Conservation (phyloP, 108 stramenopile species). For the Craspedostauros australis region DNA sequence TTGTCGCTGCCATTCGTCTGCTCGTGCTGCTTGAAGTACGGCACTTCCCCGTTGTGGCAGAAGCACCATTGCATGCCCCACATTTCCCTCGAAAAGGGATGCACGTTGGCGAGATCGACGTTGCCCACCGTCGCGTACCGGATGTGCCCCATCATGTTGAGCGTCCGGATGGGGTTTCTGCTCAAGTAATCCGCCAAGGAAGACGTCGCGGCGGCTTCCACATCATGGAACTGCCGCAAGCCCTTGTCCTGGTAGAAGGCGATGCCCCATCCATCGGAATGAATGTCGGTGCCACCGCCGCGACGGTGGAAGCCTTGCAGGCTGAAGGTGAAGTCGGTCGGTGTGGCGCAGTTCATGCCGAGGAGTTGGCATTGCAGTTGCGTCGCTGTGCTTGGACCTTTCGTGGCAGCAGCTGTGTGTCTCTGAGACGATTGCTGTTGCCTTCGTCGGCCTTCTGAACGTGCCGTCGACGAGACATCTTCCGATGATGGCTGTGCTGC, state of each 20-base stretch:
- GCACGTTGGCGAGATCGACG: conserved; percentile 72
- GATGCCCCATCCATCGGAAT: conserved; percentile 86
- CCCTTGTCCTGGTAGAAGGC: conserved; percentile 49
- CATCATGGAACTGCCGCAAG: conserved; percentile 62
- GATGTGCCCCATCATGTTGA: conserved; percentile 82
- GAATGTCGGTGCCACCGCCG: conserved; percentile 80
- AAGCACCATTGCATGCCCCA: conserved; percentile 66
- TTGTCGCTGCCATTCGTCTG: conserved; percentile 3
- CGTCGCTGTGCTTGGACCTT: no score
- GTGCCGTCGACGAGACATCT: no score
- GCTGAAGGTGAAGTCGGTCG: conserved; percentile 78
- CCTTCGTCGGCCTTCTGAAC: no score
- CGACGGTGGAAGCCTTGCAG: conserved; percentile 74
- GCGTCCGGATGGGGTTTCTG: conserved; percentile 32
- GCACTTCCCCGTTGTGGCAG: conserved; percentile 85
- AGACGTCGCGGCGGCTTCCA: conserved; percentile 44
- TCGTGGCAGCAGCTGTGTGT: no score
- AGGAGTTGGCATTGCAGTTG: conserved; percentile 63
- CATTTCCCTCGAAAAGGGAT: conserved; percentile 80
- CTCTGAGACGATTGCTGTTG: no score
- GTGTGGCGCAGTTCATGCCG: conserved; percentile 67
- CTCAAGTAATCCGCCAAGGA: conserved; percentile 63
- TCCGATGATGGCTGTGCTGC: no score
- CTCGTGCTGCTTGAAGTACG: conserved; percentile 17
- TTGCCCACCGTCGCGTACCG: conserved; percentile 77